Evolutionary conservation across 176 grass and related monocot species (phyloP), one percentile per base, ranked within the genome.

Genomic region (Metroxylon sagu): DNA sequence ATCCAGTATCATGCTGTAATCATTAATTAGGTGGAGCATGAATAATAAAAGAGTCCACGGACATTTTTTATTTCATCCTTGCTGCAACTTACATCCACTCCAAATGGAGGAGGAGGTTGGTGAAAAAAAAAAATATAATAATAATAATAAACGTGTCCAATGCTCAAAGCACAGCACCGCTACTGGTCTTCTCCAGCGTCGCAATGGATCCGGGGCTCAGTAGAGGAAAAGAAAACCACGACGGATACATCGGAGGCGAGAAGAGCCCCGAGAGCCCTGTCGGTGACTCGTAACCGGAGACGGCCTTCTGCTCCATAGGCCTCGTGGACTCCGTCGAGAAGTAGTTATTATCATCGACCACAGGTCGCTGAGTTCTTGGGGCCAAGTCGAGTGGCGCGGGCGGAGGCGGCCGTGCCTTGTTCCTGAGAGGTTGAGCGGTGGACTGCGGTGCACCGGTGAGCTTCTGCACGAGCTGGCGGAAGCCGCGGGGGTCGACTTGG

Each of bases 401-500:
- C 18, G 65, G 65, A 3, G 74, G 74, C 19, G 74, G 57, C 3
- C 15, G 25, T 5, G 69, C 65, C 2, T 65, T 60, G 1, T 29
- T 25, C 39, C 57, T 76, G 53, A 52, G 61, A 19, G 29, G 73
- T 29, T 62, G 61, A 19, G 54, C 54, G 14, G 57, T 17, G 29
- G 52, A 1, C 17, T 3, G 12, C 8, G 52, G 56, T 28, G 66
- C 57, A 8, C 74, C 74, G 5, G 74, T 77, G 14, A 77, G 56
- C 25, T 27, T 60, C 64, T 77, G 74, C 49, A 77, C 74, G 14
- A 77, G 65, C 28, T 77, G 65, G 52, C 74, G 67, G 65, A 77
- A 77, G 18, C 50, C 74, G 1, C 57, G 56, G 19, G 57, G 74
- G 3, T 77, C 74, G 4, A 77, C 74, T 17, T 65, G 74, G 74